phyloP scores from a whole-genome alignment of 2,329 filamentous ascomycete genomes.

The Aureobasidium leucospermi region DNA sequence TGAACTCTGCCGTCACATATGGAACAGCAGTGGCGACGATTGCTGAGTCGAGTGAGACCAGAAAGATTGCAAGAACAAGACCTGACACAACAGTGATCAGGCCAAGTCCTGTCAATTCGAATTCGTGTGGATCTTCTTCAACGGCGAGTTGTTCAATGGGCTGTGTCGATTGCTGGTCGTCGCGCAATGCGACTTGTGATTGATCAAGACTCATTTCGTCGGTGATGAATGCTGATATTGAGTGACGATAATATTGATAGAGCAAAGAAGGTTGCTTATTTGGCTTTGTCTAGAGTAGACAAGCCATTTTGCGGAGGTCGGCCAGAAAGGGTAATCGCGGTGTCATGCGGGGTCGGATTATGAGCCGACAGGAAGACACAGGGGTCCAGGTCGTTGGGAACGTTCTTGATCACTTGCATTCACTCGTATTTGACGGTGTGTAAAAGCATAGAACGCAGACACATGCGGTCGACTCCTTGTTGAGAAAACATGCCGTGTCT shows the following conservation, averaged over 20 bases:
- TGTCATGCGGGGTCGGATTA: neutral
- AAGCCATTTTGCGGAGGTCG: neutral
- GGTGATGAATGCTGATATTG: neutral
- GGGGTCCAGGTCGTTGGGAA: too few species aligned
- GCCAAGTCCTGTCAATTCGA: neutral
- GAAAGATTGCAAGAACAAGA: slow-evolving; percentile 1
- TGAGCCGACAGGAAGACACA: neutral
- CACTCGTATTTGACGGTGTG: neutral
- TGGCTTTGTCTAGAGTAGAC: neutral
- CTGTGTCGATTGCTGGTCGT: neutral
- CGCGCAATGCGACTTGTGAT: neutral
- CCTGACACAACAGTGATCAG: slow-evolving; percentile 1
- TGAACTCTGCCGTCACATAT: slow-evolving; percentile 34
- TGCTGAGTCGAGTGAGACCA: neutral
- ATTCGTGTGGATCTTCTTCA: neutral
- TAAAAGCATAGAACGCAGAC: neutral
- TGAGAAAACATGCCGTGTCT: neutral
- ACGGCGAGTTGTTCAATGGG: neutral
- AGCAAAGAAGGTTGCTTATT: neutral
- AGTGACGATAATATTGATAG: too few species aligned
- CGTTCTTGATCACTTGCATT: neutral
- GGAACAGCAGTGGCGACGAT: slow-evolving; percentile 33
- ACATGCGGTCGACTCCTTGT: neutral
- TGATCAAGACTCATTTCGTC: neutral
- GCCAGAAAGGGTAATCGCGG: neutral